Evolutionary conservation across 305 asterid genomes (phyloP), one percentile per base, ranked within the genome.

Genomic region (Withania somnifera): DNA sequence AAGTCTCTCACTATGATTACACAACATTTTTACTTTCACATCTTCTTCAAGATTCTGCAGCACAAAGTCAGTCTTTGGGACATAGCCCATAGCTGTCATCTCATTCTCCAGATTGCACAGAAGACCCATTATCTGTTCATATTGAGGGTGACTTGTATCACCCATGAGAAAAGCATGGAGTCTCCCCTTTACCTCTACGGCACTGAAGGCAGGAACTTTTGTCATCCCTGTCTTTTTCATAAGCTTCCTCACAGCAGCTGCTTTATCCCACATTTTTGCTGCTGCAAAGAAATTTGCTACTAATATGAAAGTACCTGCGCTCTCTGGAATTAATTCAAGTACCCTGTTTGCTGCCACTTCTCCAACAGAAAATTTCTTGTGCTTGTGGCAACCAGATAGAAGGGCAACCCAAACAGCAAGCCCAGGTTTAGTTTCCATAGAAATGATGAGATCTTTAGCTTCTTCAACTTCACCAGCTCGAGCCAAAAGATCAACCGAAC

Each of bases 371-470:
- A 88, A 81, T 77, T 92, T 94, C 86, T 88, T 91, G 67, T 93
- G 88, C 82, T 84, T 94, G 81, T 88, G 87, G 87, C 98, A 94
- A 19, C 97, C 98, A 2, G 97, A 92, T 20, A 92, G 84, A 81
- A 94, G 95, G 83, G 97, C 97, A 51, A 92, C 97, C 95, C 95
- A 94, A 17, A 89, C 88, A 81, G 91, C 90, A 36, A 89, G 84
- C 80, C 91, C 93, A 1, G 94, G 91, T 68, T 87, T 88, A 58
- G 19, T 53, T 34, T 81, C 73, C 91, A 91, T 91, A 67, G 86
- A 83, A 36, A 79, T 82, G 54, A 94, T 91, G 86, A 89, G 15
- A 50, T 85, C 79, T 76, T 34, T 58, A 73, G 98, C 97, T 83
- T 92, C 95, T 73, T 90, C 91, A 7, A 93, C 97, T 34, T 76